These are phyloP conservation scores for Sphagnum contortum DNA, from an alignment of 225 moss, liverwort and hornwort genomes.

Conservation along the genomic window DNA sequence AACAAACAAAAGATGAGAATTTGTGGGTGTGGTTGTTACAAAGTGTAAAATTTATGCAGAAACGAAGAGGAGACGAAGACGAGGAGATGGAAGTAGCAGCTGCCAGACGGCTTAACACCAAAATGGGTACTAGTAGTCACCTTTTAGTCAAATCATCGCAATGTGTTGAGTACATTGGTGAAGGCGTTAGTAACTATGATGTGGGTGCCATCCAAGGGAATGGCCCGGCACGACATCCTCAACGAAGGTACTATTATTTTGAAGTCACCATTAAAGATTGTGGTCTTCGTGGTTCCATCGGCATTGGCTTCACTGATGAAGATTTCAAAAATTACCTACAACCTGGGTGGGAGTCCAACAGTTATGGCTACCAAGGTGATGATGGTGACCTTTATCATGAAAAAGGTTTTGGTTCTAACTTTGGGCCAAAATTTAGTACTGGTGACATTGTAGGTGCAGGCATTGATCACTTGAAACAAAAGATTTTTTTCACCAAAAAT, in stretches of 20 bases:
- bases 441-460: conserved; percentile 92
- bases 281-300: conserved; percentile 62
- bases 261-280: conserved; percentile 78
- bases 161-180: conserved; percentile 65
- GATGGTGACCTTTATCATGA: conserved; percentile 82
- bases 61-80: conserved; percentile 7
- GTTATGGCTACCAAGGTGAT: conserved; percentile 85
- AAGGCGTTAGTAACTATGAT: conserved; percentile 58
- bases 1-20: too few species aligned
- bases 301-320: conserved; percentile 88
- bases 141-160: conserved; percentile 65
- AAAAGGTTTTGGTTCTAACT: conserved; percentile 38
- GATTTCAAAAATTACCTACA: conserved; percentile 90
- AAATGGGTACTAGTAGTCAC: conserved; percentile 45
- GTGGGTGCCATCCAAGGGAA: conserved; percentile 94
- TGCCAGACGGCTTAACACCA: conserved; percentile 82
- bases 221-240: conserved; percentile 64
- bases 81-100: conserved; percentile 65
- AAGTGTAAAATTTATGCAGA: conserved; percentile 2
- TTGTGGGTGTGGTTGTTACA: too few species aligned
- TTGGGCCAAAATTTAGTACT: conserved; percentile 54
- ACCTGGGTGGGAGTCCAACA: conserved; percentile 89
- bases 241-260: conserved; percentile 71
- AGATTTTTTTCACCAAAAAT: conserved; percentile 89
- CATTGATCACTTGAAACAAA: conserved; percentile 84